These are phyloP conservation scores for Sporothrix protearum DNA, from an alignment of 2,329 filamentous ascomycete species.

Conservation along the genomic window DNA sequence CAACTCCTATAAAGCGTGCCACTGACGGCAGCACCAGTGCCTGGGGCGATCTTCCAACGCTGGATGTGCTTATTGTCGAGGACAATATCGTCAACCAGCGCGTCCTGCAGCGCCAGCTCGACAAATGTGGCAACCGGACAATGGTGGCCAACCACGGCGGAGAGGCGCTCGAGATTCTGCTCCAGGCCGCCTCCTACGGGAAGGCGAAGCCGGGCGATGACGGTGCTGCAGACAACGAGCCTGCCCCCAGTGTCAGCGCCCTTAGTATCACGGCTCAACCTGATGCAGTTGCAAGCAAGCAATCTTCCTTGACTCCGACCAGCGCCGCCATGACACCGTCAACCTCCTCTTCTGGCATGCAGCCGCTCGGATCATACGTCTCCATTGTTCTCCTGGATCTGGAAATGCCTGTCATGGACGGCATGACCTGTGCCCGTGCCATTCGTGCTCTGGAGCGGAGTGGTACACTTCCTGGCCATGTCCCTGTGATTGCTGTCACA, in stretches of 20 bases:
- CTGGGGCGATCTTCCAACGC: conserved; percentile 34
- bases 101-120: conserved; percentile 59
- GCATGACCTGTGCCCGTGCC: conserved; percentile 65
- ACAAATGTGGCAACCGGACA: conserved; percentile 58
- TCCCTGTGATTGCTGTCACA: conserved; percentile 80
- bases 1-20: background rate
- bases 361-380: conserved; percentile 45
- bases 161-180: conserved; percentile 57
- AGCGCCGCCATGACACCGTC: background rate
- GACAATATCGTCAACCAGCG: conserved; percentile 66
- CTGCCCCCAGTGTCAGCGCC: background rate
- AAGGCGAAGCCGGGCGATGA: conserved; percentile 15
- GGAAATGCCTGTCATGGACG: conserved; percentile 80
- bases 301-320: background rate
- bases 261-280: background rate
- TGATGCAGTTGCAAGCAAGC: background rate
- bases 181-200: conserved; percentile 54
- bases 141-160: conserved; percentile 62
- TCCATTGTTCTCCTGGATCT: conserved; percentile 75
- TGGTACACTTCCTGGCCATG: conserved; percentile 59
- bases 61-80: conserved; percentile 63
- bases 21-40: background rate
- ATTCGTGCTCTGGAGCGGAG: conserved; percentile 66
- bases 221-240: background rate
- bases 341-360: background rate